Conservation (phyloP, 2,329 filamentous ascomycete species). For the Colletotrichum orbiculare region DNA sequence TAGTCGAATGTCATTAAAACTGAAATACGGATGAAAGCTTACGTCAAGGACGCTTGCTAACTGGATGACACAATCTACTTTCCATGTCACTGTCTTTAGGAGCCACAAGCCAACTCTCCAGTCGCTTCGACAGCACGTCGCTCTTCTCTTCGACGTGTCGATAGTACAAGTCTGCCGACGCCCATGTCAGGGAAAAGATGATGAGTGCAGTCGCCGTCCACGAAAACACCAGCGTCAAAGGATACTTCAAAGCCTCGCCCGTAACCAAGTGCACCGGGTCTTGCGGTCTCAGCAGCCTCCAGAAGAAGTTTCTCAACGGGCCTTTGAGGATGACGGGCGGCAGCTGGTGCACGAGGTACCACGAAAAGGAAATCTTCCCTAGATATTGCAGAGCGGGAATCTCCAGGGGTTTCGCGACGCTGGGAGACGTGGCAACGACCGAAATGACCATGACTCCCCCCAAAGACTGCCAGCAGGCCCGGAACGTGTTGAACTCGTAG, state of each 20-base stretch:
- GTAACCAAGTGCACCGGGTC: neutral
- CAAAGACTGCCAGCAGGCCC: conserved; percentile 2
- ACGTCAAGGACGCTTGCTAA: too few species aligned
- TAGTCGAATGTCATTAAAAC: too few species aligned
- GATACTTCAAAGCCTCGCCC: neutral
- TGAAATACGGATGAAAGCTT: too few species aligned
- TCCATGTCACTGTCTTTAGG: neutral
- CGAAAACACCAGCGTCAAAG: neutral
- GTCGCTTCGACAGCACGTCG: neutral
- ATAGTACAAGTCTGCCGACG: conserved; percentile 4
- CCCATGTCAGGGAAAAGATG: conserved; percentile 1
- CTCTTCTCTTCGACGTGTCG: conserved; percentile 10
- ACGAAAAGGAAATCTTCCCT: conserved; percentile 14
- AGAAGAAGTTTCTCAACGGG: conserved; percentile 3
- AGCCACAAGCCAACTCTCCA: conserved; percentile 1
- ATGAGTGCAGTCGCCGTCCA: conserved; percentile 1
- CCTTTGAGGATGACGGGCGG: conserved; percentile 12
- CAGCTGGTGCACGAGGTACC: conserved; percentile 18
- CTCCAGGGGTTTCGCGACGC: neutral
- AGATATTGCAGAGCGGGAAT: neutral
- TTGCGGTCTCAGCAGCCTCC: conserved; percentile 9
- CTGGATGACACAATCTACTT: neutral
- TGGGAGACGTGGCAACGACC: conserved; percentile 2
- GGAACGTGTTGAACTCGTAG: neutral
- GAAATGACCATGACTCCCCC: conserved; percentile 5